phyloP scores from a whole-genome alignment of 345 rosid genomes.

The Pistacia atlantica region DNA sequence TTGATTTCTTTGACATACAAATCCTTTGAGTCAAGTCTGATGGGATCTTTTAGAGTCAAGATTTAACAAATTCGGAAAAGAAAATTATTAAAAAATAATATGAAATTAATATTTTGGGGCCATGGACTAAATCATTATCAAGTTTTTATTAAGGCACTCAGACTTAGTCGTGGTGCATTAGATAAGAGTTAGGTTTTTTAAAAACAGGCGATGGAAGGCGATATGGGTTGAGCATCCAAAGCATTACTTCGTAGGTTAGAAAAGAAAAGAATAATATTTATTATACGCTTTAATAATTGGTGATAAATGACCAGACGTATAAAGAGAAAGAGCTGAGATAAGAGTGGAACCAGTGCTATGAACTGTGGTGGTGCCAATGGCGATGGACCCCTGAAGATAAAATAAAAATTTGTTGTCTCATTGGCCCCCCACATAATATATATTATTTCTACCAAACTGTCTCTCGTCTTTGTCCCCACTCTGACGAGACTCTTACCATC shows the following conservation, averaged over 20 bases:
- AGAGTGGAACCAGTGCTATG: conserved; percentile 25
- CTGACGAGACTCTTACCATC: conserved; percentile 13
- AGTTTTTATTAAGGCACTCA: not conserved
- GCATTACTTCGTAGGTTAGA: conserved; percentile 8
- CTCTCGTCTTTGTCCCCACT: conserved; percentile 30
- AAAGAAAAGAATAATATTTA: conserved; percentile 22
- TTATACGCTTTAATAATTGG: conserved; percentile 31
- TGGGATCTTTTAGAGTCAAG: not conserved
- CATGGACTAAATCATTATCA: not conserved
- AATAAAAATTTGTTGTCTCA: conserved; percentile 16
- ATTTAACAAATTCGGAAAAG: not conserved
- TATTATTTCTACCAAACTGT: conserved; percentile 32
- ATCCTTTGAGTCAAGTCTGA: too few relatives aligned
- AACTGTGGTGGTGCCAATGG: too few relatives aligned
- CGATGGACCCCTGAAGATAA: conserved; percentile 15
- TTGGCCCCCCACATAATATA: conserved; percentile 7
- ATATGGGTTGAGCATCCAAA: conserved; percentile 22
- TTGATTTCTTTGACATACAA: not conserved
- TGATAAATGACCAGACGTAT: conserved; percentile 29
- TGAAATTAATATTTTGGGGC: too few relatives aligned
- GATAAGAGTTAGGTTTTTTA: conserved; percentile 17
- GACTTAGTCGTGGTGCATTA: not conserved
- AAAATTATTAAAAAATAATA: too few relatives aligned
- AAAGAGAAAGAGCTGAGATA: conserved; percentile 27
- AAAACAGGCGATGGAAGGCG: not conserved